Conservation (phyloP, 169 alveolate species). For the Cryptosporidium ubiquitum region DNA sequence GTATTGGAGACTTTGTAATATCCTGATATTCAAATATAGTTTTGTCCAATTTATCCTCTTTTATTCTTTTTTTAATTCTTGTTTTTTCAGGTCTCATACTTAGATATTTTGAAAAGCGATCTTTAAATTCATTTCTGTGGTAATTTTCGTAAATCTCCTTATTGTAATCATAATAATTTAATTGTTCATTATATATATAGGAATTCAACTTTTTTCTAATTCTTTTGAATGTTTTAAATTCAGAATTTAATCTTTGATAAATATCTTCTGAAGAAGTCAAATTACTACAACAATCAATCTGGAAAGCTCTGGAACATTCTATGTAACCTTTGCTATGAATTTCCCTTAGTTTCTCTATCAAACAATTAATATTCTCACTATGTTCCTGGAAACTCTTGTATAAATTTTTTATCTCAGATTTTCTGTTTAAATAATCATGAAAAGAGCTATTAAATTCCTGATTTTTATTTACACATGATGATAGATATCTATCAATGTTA, state of each 20-base stretch:
- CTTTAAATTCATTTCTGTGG: too few species aligned
- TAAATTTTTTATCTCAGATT: slow-evolving; percentile 7
- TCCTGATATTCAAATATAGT: not conserved
- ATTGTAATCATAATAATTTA: not conserved
- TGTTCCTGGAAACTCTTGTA: slow-evolving; percentile 2
- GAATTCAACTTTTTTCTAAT: slow-evolving; percentile 6
- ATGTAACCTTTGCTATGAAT: not conserved
- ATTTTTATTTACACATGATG: slow-evolving; percentile 9
- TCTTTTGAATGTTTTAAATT: not conserved
- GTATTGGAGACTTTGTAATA: slow-evolving; percentile 21
- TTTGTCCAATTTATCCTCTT: not conserved
- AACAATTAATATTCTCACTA: slow-evolving; percentile 1
- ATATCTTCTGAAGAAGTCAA: not conserved
- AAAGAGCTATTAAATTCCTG: not conserved
- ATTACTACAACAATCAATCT: not conserved
- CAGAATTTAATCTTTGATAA: slow-evolving; percentile 1
- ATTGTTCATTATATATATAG: not conserved
- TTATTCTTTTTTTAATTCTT: not conserved
- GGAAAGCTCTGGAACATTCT: not conserved
- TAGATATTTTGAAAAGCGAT: not conserved
- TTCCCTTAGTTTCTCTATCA: slow-evolving; percentile 13
- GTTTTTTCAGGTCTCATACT: not conserved
- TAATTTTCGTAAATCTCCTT: not conserved
- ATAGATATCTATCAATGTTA: slow-evolving; percentile 7
- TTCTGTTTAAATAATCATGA: not conserved